Evolutionary conservation across 345 rosid genomes (phyloP), one percentile per base, ranked within the genome.

Genomic region (Gossypium bickii): DNA sequence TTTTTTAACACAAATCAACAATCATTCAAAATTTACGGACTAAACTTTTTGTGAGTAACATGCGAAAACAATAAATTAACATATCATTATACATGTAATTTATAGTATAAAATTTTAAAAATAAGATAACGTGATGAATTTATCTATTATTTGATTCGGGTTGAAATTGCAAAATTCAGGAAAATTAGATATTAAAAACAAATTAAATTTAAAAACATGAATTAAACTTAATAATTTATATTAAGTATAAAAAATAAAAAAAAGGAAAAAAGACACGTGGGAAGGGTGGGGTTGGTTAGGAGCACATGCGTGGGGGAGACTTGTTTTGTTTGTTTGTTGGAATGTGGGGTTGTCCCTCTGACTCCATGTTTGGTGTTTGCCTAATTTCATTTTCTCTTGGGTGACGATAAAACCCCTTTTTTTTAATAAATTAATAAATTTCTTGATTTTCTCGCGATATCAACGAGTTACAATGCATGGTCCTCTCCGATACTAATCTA

Each of bases 231-330:
- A 34, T 34, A 34, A 34, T 5, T 4, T 4, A 1, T 4, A 4
- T 5, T 34, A 34, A 34, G 2, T 34, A 34, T 7, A n/a, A 7
- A 55, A 7, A 1, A n/a, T 7, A n/a, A 55, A n/a, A n/a, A 53
- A 55, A 24, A 8, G 3, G 4, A 1, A 5, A n/a, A 55, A 20
- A 8, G 24, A 55, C 24, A 55, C 24, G 59, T 55, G 59, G 59
- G 62, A 73, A 64, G 70, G 38, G 45, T 9, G 70, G n/a, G 77
- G 74, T 78, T 55, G 34, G 74, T 71, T 67, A 34, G 51, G 58
- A 22, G 6, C 57, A 63, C 67, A 38, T 63, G 67, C 48, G 24
- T 9, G 67, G 67, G 20, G 2, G 8, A 16, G 67, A 62, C 45
- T 34, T 62, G 45, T 55, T 55, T 55, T 65, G 59, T 44, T 12